Evolutionary conservation across 345 rosid species (phyloP), one percentile per base, ranked within the genome.

Genomic region (Eucalyptus fibrosa): DNA sequence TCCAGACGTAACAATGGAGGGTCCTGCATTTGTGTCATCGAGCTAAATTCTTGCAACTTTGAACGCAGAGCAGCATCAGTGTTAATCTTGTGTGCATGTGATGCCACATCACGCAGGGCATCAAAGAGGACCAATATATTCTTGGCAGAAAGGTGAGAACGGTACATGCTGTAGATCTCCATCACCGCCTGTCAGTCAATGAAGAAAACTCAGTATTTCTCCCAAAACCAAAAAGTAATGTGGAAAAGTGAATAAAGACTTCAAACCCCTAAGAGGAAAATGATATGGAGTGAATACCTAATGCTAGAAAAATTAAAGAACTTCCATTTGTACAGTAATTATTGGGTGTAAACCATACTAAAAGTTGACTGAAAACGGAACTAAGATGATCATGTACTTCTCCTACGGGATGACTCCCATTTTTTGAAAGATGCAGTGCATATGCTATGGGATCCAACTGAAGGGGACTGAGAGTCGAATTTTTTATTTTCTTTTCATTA

Each of bases 21-120:
- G 92, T 96, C 99, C 92, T 96, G 99, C 99, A 98, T 97, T 90
- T 98, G 99, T 56, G 97, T 96, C 94, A 96, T 94, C 62, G 98
- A 92, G 90, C 96, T 97, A 90, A 96, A 93, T 90, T 97, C 99
- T 92, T 92, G 98, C 67, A 98, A 94, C 92, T 93, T 96, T 89
- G 93, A 91, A 12, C 99, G 97, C 44, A 98, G 91, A 34, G 60
- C 77, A 24, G 91, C 40, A 90, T 95, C 88, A 55, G 94, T 95
- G 93, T 98, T 98, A 91, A 96, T 92, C 88, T 90, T 93, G 92
- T 95, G 99, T 87, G 98, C 97, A 89, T 97, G 97, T 86, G 94
- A 91, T 30, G 98, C 99, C 87, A 97, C 93, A 60, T 92, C 95
- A 65, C 94, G 99, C 92, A 98, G 87, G n/a, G 99, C 97, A 65